Conservation (phyloP, 352 stramenopile genomes). For the Phytophthora melonis region DNA sequence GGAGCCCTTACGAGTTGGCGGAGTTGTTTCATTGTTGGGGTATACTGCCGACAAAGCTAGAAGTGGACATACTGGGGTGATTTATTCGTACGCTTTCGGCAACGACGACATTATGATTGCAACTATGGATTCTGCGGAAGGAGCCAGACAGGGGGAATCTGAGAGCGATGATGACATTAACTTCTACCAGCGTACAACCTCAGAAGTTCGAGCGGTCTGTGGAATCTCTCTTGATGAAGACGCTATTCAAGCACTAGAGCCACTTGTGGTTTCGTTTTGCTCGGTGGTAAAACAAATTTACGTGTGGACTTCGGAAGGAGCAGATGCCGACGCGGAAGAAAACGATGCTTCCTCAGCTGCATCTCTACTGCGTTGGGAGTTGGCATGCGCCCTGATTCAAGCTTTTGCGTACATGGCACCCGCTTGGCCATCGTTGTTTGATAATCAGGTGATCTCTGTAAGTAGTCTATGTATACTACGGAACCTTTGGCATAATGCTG, state of each 20-base stretch:
- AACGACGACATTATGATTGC: conserved; percentile 46
- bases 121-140: conserved; percentile 14
- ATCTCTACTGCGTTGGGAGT: conserved; percentile 51
- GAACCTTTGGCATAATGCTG: neutral
- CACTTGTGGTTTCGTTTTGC: conserved; percentile 48
- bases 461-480: conserved; percentile 7
- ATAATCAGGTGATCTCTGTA: conserved; percentile 73
- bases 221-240: conserved; percentile 38
- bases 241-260: conserved; percentile 43
- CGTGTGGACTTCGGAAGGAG: conserved; percentile 37
- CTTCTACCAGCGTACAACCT: conserved; percentile 33
- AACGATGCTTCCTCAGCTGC: conserved; percentile 12
- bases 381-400: conserved; percentile 63
- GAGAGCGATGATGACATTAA: conserved; percentile 33
- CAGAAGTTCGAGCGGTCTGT: conserved; percentile 39
- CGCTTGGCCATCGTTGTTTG: conserved; percentile 61
- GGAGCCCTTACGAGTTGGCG: conserved; percentile 51
- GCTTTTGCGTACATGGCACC: conserved; percentile 60
- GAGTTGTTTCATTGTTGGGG: conserved; percentile 39
- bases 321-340: conserved; percentile 15
- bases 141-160: conserved; percentile 12
- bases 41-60: conserved; percentile 26
- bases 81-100: conserved; percentile 51
- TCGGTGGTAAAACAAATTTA: conserved; percentile 52
- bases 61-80: conserved; percentile 28